These are phyloP conservation scores for Dryadomyces quercivorus DNA, from an alignment of 2,329 filamentous ascomycete species.

Conservation along the genomic window DNA sequence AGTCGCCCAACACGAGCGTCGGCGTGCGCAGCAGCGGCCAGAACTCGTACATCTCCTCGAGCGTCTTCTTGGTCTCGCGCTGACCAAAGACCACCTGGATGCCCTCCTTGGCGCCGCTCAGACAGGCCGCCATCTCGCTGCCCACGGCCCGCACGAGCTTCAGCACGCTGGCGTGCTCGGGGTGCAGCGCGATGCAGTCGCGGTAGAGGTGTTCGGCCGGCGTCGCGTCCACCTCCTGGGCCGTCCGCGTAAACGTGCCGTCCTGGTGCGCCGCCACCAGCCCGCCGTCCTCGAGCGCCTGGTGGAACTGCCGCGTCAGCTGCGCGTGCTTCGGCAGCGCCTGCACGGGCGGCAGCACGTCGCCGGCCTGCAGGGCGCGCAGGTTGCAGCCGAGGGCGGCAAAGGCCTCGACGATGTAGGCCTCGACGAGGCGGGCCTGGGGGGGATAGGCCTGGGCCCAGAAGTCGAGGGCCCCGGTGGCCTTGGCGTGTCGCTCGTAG, in stretches of 20 bases:
- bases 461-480: neutral
- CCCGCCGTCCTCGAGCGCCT: constrained; percentile 20
- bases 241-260: constrained; percentile 17
- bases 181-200: constrained; percentile 13
- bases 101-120: constrained; percentile 8
- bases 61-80: constrained; percentile 11
- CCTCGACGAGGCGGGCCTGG: neutral
- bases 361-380: neutral
- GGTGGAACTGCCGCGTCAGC: constrained; percentile 19
- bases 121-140: constrained; percentile 8
- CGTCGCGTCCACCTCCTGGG: constrained; percentile 8
- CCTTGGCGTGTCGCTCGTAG: neutral
- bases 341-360: neutral
- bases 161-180: constrained; percentile 17
- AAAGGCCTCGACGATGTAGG: constrained; percentile 1
- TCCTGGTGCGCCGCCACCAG: constrained; percentile 18
- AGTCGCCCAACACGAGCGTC: neutral
- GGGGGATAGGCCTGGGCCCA: neutral
- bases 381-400: neutral
- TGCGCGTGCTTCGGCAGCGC: neutral
- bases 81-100: constrained; percentile 11
- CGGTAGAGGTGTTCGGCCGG: constrained; percentile 14
- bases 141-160: constrained; percentile 8
- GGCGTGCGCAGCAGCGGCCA: neutral
- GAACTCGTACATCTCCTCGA: constrained; percentile 20